Evolutionary conservation across 2,329 filamentous ascomycete species (phyloP).

Genomic region (Aspergillus sp.): DNA sequence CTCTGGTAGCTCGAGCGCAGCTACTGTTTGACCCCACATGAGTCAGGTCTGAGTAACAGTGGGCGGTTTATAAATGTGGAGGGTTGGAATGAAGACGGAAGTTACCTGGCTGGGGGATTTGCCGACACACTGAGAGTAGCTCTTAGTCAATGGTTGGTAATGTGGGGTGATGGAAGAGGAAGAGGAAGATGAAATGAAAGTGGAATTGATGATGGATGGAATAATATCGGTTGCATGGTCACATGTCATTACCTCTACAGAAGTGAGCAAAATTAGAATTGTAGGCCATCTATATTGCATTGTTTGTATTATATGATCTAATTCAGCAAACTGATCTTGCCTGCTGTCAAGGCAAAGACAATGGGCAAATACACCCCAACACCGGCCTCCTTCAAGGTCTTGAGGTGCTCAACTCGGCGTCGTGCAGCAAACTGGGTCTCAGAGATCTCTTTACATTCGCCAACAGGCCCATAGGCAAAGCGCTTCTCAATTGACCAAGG

Average conservation of each 20-base stretch:
- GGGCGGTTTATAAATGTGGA: conserved; percentile 14
- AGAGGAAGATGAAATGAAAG: no score
- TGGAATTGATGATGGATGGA: no score
- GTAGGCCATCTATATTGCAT: no score
- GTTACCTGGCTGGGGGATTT: conserved; percentile 2
- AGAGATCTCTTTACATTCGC: conserved; percentile 34
- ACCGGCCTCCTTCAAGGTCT: conserved; percentile 31
- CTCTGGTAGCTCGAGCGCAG: background rate
- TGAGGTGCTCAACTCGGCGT: conserved; percentile 33
- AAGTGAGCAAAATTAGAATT: no score
- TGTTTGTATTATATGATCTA: conserved; percentile 14
- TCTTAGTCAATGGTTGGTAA: background rate
- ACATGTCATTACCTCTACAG: background rate
- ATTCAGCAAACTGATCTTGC: conserved; percentile 46
- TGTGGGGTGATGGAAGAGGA: background rate
- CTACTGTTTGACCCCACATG: conserved; percentile 28
- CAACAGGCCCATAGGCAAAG: conserved; percentile 45
- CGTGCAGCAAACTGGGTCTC: conserved; percentile 33
- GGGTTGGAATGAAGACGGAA: background rate
- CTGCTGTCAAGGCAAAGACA: conserved; percentile 35
- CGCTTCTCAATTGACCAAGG: conserved; percentile 37
- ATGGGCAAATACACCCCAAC: conserved; percentile 31
- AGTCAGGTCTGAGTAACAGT: conserved; percentile 33
- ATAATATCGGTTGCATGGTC: background rate
- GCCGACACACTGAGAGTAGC: background rate